Evolutionary conservation across 352 stramenopile species (phyloP), one percentile per base, ranked within the genome.

Genomic region (Pythium brachiatum): DNA sequence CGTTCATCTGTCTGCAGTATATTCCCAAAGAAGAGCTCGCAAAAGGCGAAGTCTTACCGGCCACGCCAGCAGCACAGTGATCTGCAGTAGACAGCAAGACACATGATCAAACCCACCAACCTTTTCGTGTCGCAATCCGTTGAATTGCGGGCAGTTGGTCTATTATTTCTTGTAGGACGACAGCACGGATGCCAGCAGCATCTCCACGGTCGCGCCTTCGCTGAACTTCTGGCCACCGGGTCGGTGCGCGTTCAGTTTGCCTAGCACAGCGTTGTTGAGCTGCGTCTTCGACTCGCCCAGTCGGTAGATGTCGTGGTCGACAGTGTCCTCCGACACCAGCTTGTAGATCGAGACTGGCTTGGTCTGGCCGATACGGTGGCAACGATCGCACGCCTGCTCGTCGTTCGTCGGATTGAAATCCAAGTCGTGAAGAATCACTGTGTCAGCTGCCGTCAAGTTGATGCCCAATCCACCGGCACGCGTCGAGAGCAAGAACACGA

Each of bases 401-500:
- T 96, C 88, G 25, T 85, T 76, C 8, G 83, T 92, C 11, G 88
- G 88, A 53, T 96, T 96, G 65, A 94, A 96, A 53, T 96, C 88
- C 31, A 94, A 39, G 57, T 96, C 88, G 36, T 95, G 87, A 34
- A 96, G 63, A 58, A 96, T 93, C n/a, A 96, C 88, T 0, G 84
- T 94, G 66, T 95, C 86, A 20, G 95, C 94, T 13, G 89, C 86
- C 12, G 95, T 97, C 44, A 99, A 75, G 75, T 99, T 99, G 71
- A 99, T 99, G 57, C 97, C 97, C 13, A 99, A 84, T 1, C 97
- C 97, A 58, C 97, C 97, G 2, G 97, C 97, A 29, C 97, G 85
- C 7, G 97, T 99, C 44, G 90, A 98, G 5, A 99, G 70, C 39
- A 99, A 77, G 68, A 99, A 99, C 9, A 98, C 89, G 70, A 99